These are phyloP conservation scores for Polytolypa hystricis DNA, from an alignment of 2,329 filamentous ascomycete genomes.

Conservation along the genomic window DNA sequence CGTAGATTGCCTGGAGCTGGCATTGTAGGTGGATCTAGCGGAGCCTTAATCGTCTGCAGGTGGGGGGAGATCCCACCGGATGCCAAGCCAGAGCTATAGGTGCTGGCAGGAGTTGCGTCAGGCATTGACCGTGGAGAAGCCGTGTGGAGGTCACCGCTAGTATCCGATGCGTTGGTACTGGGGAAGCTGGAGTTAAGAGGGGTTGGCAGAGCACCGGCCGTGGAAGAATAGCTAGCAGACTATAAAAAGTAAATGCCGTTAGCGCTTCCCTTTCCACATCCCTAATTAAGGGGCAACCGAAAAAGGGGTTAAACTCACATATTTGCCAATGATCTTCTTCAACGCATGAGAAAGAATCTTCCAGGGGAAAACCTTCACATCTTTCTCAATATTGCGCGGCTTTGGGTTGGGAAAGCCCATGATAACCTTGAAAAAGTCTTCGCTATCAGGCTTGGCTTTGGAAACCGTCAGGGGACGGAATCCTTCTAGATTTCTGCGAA, in stretches of 20 bases:
- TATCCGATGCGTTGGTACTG: conserved; percentile 36
- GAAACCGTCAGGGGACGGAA: conserved; percentile 89
- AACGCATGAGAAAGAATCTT: conserved; percentile 75
- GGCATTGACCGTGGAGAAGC: conserved; percentile 39
- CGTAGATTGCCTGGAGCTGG: conserved; percentile 30
- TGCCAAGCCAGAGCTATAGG: conserved; percentile 33
- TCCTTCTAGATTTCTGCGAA: conserved; percentile 87
- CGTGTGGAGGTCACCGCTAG: conserved; percentile 37
- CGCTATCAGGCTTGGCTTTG: conserved; percentile 82
- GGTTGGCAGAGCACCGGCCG: conserved; percentile 38
- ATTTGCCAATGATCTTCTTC: conserved; percentile 99
- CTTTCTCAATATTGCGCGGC: conserved; percentile 95
- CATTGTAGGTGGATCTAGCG: conserved; percentile 10
- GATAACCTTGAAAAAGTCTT: conserved; percentile 97
- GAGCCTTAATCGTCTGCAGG: conserved; percentile 18
- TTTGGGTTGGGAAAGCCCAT: conserved; percentile 96
- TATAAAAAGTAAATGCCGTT: conserved; percentile 27
- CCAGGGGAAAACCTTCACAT: conserved; percentile 98
- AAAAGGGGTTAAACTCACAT: conserved; percentile 44
- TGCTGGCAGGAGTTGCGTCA: conserved; percentile 33
- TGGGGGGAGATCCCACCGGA: conserved; percentile 37
- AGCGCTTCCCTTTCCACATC: conserved; percentile 23
- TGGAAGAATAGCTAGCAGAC: conserved; percentile 61
- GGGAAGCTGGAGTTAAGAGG: conserved; percentile 28
- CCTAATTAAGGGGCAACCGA: conserved; percentile 15